Conservation (phyloP, 2,329 filamentous ascomycete species). For the Sordariomycetes sp. region DNA sequence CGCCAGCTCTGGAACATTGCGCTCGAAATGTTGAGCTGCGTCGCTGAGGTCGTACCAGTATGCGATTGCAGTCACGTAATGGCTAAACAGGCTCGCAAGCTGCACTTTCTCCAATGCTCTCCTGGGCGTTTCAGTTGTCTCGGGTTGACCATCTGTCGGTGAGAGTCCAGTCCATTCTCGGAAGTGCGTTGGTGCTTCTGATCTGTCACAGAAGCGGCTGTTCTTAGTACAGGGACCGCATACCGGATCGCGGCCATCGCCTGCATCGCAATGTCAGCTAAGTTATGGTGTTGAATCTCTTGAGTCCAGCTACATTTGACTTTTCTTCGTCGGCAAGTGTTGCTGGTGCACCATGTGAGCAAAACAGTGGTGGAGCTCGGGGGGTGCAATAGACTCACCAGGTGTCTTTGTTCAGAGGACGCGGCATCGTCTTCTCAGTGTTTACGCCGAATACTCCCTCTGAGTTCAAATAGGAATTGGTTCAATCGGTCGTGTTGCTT, state of each 20-base stretch:
- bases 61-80: slow-evolving; percentile 28
- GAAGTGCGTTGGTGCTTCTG: slow-evolving; percentile 11
- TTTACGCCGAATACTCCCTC: too few species aligned
- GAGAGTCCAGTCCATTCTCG: not conserved
- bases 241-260: slow-evolving; percentile 19
- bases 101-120: slow-evolving; percentile 17
- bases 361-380: too few species aligned
- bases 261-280: slow-evolving; percentile 10
- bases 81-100: slow-evolving; percentile 25
- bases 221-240: slow-evolving; percentile 21
- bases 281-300: slow-evolving; percentile 3
- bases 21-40: slow-evolving; percentile 20
- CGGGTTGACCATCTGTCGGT: not conserved
- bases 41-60: slow-evolving; percentile 40
- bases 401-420: slow-evolving; percentile 11
- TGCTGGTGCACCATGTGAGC: slow-evolving; percentile 11
- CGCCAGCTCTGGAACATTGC: slow-evolving; percentile 22
- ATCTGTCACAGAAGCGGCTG: slow-evolving; percentile 23
- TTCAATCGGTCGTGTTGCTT: too few species aligned
- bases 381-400: too few species aligned
- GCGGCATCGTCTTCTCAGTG: too few species aligned
- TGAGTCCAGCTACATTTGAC: slow-evolving; percentile 17
- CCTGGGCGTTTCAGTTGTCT: slow-evolving; percentile 12
- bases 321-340: slow-evolving; percentile 26
- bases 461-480: too few species aligned